Conservation (phyloP, 805 yeast genomes). For the Yamadazyma scolyti region DNA sequence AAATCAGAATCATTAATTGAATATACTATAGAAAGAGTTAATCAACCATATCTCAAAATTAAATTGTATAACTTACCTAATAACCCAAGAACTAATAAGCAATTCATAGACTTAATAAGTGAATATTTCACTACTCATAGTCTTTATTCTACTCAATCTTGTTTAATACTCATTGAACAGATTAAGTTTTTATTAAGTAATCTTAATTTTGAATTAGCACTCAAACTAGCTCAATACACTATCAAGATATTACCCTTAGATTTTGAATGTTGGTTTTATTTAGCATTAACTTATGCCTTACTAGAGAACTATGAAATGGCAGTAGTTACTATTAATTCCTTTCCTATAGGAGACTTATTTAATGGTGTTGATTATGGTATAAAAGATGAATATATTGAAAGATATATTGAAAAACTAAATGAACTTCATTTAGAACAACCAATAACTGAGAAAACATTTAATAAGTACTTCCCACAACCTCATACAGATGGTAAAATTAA, state of each 20-base stretch:
- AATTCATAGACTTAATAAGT: constrained; percentile 21
- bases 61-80: constrained; percentile 19
- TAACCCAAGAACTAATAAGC: constrained; percentile 18
- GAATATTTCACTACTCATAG: constrained; percentile 10
- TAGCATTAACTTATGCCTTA: constrained; percentile 59
- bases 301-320: constrained; percentile 56
- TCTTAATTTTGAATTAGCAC: constrained; percentile 51
- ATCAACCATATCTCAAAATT: constrained; percentile 7
- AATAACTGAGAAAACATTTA: constrained; percentile 25
- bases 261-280: constrained; percentile 66
- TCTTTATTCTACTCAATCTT: constrained; percentile 44
- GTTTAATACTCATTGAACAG: constrained; percentile 58
- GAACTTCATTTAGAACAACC: constrained; percentile 14
- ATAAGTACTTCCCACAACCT: constrained; percentile 26
- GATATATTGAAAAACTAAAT: constrained; percentile 16
- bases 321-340: constrained; percentile 62
- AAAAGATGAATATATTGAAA: constrained; percentile 21
- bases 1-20: constrained; percentile 21
- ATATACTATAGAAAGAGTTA: constrained; percentile 29
- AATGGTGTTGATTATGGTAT: constrained; percentile 18
- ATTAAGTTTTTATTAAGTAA: constrained; percentile 59
- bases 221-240: constrained; percentile 54
- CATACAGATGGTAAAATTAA: constrained; percentile 21
- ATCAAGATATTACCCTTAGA: constrained; percentile 72
- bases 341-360: constrained; percentile 51